Base-by-base conservation (phyloP, 139 green algal genomes). In the Nannochloris sp. region DNA sequence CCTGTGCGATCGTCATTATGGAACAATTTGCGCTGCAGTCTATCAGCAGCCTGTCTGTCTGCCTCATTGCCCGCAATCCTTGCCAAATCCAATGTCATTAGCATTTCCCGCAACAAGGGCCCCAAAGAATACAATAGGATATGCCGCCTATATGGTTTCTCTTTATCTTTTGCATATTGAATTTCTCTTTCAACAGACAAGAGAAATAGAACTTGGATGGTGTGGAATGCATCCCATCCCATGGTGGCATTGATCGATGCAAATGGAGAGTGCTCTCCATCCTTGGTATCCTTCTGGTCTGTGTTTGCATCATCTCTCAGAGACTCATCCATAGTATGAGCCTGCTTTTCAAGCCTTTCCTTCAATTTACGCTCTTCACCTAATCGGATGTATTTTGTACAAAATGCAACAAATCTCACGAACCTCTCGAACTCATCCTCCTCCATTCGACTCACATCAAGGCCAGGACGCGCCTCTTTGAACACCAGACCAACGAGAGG, bases 51-150 rank as follows among this genome's bases (percentile, higher is more conserved):
- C 11, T 67, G 65, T 4, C 60, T 61, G 73, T 92, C 87, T 2
- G 65, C 63, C 4, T 53, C 5, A 25, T 48, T 84, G 28, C 85
- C 87, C 0, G 56, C 33, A 6, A 67, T 44, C 23, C 79, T 55
- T 1, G 87, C 86, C 53, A 87, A 46, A 65, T 91, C 80, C 71
- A 96, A 70, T 29, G 78, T 62, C 2, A 78, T 63, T 63, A 96
- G 78, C 80, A 90, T 79, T 75, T 95, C 86, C 23, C 83, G 80
- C 51, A 96, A 73, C 66, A 94, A 69, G 5, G 71, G 56, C 37
- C 65, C 68, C 6, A 20, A 20, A 26, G 53, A 36, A 60, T 59
- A 43, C 13, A 70, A 14, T 14, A 59, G 26, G 11, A 67, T 26
- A 20, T 56, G 13, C 10, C 43, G 57, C 20, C 17, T 61, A 30